Evolutionary conservation across 805 yeast genomes (phyloP).

Genomic region (Schwanniomyces sp.): DNA sequence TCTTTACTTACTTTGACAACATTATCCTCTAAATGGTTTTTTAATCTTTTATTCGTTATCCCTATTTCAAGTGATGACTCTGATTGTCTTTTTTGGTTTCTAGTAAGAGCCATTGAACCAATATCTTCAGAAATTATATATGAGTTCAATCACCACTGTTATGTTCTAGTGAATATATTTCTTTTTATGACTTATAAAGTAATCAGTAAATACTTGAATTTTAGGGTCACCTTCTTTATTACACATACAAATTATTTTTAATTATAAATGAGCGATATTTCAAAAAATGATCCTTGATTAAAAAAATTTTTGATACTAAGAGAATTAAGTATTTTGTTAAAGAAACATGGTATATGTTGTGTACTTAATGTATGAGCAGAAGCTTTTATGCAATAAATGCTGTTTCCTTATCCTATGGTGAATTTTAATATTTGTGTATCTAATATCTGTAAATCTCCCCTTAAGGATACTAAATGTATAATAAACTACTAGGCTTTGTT

Average conservation of each 20-base stretch:
- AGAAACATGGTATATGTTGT: no score
- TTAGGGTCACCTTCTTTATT: not conserved
- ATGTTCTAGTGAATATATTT: not conserved
- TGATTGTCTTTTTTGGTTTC: constrained; percentile 5
- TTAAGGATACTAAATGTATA: no score
- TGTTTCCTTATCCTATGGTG: no score
- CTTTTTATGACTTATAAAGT: not conserved
- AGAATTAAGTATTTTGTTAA: no score
- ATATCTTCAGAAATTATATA: not conserved
- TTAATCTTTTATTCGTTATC: not conserved
- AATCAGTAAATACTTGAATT: not conserved
- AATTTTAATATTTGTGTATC: no score
- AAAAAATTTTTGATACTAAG: no score
- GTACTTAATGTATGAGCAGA: no score
- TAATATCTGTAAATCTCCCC: no score
- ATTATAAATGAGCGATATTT: not conserved
- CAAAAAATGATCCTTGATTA: not conserved
- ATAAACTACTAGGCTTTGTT: no score
- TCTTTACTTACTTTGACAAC: not conserved
- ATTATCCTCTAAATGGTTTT: not conserved
- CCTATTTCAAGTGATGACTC: not conserved
- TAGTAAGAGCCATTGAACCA: constrained; percentile 3
- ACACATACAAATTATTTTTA: not conserved
- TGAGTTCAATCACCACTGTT: no score
- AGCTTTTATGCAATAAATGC: no score